Base-by-base conservation (phyloP, 1,139 yeast species). In the Zygotorulaspora mrakii region DNA sequence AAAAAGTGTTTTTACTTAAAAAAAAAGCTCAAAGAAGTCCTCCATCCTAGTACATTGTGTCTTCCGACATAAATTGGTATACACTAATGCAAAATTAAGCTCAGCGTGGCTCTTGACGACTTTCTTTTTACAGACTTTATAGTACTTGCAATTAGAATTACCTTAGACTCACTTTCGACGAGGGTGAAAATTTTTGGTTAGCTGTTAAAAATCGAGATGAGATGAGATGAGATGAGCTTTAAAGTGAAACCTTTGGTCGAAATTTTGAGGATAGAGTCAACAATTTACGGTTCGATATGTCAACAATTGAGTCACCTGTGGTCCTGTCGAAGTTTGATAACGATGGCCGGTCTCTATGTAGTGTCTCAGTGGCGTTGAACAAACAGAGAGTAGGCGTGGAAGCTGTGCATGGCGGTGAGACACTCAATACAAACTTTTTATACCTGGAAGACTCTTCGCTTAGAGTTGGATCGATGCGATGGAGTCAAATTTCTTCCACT, bases 351-450 rank as follows among this genome's bases (percentile, higher is more conserved):
- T 72, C 72, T 54, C 71, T 80, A 52, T 94, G 94, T 13, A 74
- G 79, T 35, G 88, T 79, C 1, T 67, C 77, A 17, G 76, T 79
- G 29, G 82, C 88, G 3, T 70, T 88, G 47, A 95, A 87, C 58
- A 70, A 79, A 7, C 91, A 85, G 56, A 79, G 80, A 52, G 66
- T 88, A 34, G 73, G 81, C 48, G 84, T 85, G 81, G 63, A 71
- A 6, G 59, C 70, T 6, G 67, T 75, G 36, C 71, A 71, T 12
- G 59, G 59, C 26, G 67, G 68, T 10, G 33, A 46, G 2, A 20
- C 39, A 17, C 34, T 47, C 5, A 53, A 51, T 34, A 59, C 55
- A 21, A 48, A 46, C 18, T 51, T 45, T 14, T 65, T 68, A 39
- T 61, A 69, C 17, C 68, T 86, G 37, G 86, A 77, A 32, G 77